Base-by-base conservation (phyloP, 352 stramenopile species). In the Phytophthora hybrid region DNA sequence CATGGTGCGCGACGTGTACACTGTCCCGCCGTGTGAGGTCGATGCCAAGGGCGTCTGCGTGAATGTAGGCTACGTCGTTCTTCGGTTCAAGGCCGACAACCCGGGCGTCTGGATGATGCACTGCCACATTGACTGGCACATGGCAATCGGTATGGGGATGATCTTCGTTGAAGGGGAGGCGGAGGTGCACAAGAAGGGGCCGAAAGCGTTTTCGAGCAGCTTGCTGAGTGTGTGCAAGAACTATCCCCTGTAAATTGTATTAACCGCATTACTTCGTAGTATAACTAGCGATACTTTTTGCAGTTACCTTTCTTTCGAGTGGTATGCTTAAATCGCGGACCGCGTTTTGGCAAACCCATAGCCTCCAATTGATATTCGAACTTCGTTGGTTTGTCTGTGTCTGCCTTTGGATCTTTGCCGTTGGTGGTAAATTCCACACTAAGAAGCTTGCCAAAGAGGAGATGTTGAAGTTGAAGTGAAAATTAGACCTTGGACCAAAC, bases 111-210 rank as follows among this genome's bases (percentile, higher is more conserved):
- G 71, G 71, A 60, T 78, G 32, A 49, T 79, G 63, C 66, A 82
- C 49, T 77, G 71, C 58, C 76, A 77, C 49, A 66, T 79, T 34
- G 71, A 70, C 3, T 79, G 66, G 37, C 76, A 79, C 41, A 58
- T 78, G 47, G 61, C 5, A 34, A 53, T 62, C 34, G 65, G 64
- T 26, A 61, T 76, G 34, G 59, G 61, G 11, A 71, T 66, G 63
- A 21, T 70, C 14, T 63, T 59, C n/a, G 59, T 66, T n/a, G 59
- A 63, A 32, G 66, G 66, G 2, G 49, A 63, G 57, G 54, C 47
- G 3, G 23, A 47, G 66, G 34, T 63, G n/a, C 29, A 54, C 1
- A 37, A 26, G 41, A 63, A 51, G 44, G 44, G 44, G 1, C 44
- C 44, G 7, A n/a, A 21, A 0, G 57, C 52, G 1, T 69, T 63